A percentile compares a stretch with the other conserved stretches of the same genome.
Evolutionary conservation across 768 basidiomycete genomes (phyloP).

Genomic region (Pulveroboletus frians): DNA sequence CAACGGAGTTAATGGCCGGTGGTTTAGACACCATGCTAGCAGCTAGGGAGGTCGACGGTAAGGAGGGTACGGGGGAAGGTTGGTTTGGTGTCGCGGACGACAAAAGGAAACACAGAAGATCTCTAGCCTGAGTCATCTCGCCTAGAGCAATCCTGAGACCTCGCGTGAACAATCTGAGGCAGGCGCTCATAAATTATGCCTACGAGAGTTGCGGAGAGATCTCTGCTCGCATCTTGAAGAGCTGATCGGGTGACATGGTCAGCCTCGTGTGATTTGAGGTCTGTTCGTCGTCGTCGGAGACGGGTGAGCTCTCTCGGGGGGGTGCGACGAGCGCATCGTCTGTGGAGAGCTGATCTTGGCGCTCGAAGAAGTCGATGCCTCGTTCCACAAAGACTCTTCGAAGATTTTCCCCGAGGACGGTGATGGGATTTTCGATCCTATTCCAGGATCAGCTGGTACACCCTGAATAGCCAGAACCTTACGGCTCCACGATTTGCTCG

Average conservation of each 20-base stretch:
- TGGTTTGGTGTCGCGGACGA: slow-evolving; percentile 36
- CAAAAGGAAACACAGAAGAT: slow-evolving; percentile 59
- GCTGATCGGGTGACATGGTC: slow-evolving; percentile 68
- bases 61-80: slow-evolving; percentile 24
- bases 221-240: slow-evolving; percentile 68
- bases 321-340: slow-evolving; percentile 22
- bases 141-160: slow-evolving; percentile 60
- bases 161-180: slow-evolving; percentile 12
- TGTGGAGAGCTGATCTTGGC: slow-evolving; percentile 28
- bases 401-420: slow-evolving; percentile 60
- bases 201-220: slow-evolving; percentile 70
- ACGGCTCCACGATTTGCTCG: slow-evolving; percentile 69
- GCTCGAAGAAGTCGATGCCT: slow-evolving; percentile 71
- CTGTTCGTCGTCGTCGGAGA: slow-evolving; percentile 26
- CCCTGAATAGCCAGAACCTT: slow-evolving; percentile 24
- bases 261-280: slow-evolving; percentile 29
- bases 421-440: slow-evolving; percentile 53
- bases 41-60: slow-evolving; percentile 40
- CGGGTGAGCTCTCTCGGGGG: slow-evolving; percentile 22
- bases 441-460: slow-evolving; percentile 16
- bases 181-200: slow-evolving; percentile 28
- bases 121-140: slow-evolving; percentile 74
- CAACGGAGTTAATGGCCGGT: slow-evolving; percentile 57
- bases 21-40: slow-evolving; percentile 66
- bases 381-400: slow-evolving; percentile 69